Conservation (phyloP, 1,284 basidiomycete genomes). For the Apiotrichum montevideense region DNA sequence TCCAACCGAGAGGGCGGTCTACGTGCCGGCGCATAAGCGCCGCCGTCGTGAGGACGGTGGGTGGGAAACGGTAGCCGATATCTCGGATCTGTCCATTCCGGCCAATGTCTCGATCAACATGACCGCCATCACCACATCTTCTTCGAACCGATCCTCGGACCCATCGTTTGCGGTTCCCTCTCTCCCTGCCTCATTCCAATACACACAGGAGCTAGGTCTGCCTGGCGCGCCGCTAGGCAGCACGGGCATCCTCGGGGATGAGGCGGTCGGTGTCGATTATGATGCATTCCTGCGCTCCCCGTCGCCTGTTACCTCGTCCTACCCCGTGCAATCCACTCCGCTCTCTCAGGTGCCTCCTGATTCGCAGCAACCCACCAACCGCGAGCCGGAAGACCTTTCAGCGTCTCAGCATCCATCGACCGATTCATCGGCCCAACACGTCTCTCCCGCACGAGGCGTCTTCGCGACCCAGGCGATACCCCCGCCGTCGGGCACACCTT, state of each 20-base stretch:
- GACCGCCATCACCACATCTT: background rate
- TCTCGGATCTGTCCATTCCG: background rate
- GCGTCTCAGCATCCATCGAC: background rate
- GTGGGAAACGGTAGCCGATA: slow-evolving; percentile 9
- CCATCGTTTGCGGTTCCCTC: background rate
- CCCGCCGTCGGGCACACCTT: background rate
- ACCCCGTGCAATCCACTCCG: slow-evolving; percentile 3
- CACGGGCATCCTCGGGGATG: background rate
- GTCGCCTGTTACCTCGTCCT: background rate
- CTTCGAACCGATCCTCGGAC: background rate
- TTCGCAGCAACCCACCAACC: background rate
- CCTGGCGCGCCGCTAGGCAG: background rate
- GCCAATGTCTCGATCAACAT: background rate
- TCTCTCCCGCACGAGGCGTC: background rate
- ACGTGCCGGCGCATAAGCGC: slow-evolving; percentile 9
- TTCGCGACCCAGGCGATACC: slow-evolving; percentile 4
- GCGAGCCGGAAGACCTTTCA: too few species aligned
- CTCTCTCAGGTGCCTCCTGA: slow-evolving; percentile 2
- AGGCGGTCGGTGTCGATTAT: slow-evolving; percentile 1
- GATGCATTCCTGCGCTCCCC: slow-evolving; percentile 17
- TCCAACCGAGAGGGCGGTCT: slow-evolving; percentile 7
- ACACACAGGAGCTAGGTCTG: background rate
- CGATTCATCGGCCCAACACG: background rate
- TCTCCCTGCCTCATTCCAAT: background rate
- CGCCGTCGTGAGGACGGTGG: slow-evolving; percentile 9